Conservation (phyloP, 768 basidiomycete genomes). For the Cystoderma amianthinum region DNA sequence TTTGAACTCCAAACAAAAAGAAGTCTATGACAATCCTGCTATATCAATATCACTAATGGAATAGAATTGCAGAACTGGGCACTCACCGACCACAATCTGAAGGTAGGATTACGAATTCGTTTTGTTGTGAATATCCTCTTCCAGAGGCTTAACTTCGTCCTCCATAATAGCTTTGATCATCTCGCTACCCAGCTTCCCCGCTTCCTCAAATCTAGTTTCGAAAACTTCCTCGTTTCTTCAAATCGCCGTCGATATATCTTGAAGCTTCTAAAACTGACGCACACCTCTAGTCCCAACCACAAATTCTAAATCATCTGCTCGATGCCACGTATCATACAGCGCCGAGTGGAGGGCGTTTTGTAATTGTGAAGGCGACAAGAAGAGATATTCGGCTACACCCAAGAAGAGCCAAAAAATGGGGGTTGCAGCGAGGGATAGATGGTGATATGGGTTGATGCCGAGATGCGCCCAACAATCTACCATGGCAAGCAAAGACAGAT, state of each 20-base stretch:
- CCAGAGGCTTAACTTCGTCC: conserved; percentile 36
- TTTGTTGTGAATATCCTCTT: too few species aligned
- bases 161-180: conserved; percentile 89
- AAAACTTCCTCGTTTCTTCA: conserved; percentile 78
- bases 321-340: conserved; percentile 68
- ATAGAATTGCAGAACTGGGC: too few species aligned
- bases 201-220: conserved; percentile 82
- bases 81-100: too few species aligned
- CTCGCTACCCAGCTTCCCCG: conserved; percentile 69
- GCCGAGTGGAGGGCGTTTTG: conserved; percentile 70
- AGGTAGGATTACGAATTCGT: too few species aligned
- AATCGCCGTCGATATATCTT: conserved; percentile 83
- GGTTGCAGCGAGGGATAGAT: conserved; percentile 90
- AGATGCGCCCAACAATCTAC: conserved; percentile 96
- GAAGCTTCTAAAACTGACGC: conserved; percentile 87
- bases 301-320: conserved; percentile 91
- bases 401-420: conserved; percentile 96
- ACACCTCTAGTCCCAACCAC: conserved; percentile 85
- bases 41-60: too few species aligned
- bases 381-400: conserved; percentile 94
- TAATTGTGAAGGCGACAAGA: conserved; percentile 60
- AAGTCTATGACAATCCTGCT: too few species aligned
- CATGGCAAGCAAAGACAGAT: conserved; percentile 93
- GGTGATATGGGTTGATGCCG: conserved; percentile 80
- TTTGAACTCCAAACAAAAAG: too few species aligned